phyloP scores from a whole-genome alignment of 345 rosid species.

The Dipteronia sinensis region DNA sequence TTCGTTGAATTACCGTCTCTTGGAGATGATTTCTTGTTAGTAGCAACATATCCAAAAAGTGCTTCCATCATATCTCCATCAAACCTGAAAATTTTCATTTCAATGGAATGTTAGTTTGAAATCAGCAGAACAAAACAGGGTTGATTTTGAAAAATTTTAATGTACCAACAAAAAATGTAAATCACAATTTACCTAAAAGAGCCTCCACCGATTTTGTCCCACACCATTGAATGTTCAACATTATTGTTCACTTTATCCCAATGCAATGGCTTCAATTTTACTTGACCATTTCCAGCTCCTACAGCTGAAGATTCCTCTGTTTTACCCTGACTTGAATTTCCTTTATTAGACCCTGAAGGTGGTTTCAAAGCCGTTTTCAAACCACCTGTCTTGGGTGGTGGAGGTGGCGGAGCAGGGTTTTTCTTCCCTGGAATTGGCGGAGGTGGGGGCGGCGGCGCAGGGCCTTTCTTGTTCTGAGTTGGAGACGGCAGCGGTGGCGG shows the following conservation, averaged over 20 bases:
- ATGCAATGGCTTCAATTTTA: constrained; percentile 82
- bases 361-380: constrained; percentile 37
- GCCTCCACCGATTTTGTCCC: constrained; percentile 83
- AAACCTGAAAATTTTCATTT: constrained; percentile 43
- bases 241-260: constrained; percentile 82
- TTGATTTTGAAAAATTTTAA: neutral
- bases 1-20: constrained; percentile 16
- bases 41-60: constrained; percentile 74
- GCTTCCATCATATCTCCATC: constrained; percentile 93
- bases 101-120: neutral
- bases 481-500: constrained; percentile 36
- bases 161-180: neutral
- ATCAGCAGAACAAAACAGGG: neutral
- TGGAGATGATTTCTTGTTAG: constrained; percentile 45
- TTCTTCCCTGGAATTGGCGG: constrained; percentile 25
- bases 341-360: constrained; percentile 35
- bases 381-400: constrained; percentile 39
- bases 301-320: constrained; percentile 35
- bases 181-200: constrained; percentile 67
- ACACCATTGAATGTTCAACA: constrained; percentile 79
- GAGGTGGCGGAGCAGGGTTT: constrained; percentile 46
- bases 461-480: constrained; percentile 13
- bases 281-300: constrained; percentile 41
- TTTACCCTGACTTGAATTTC: constrained; percentile 24
- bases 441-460: constrained; percentile 42